Percentiles rank a stretch among this genome's conserved stretches.
phyloP scores from a whole-genome alignment of 768 basidiomycete species.

The Lentinula detonsa region DNA sequence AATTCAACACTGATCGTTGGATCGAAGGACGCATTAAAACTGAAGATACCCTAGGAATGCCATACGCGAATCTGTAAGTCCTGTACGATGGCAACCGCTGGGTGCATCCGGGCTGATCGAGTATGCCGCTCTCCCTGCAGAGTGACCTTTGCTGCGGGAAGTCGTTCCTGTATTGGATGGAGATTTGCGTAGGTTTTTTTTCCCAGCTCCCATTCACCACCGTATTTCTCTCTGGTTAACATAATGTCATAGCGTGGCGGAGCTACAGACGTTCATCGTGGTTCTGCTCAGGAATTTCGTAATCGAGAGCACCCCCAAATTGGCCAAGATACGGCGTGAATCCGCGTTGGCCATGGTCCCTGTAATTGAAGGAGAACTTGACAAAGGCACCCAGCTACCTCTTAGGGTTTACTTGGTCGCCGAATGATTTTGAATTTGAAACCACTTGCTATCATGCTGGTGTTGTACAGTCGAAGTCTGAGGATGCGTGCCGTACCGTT shows the following conservation, averaged over 20 bases:
- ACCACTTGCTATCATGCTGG: no score
- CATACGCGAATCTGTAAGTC: slow-evolving; percentile 26
- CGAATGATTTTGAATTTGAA: neutral
- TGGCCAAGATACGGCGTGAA: slow-evolving; percentile 30
- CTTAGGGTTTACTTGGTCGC: slow-evolving; percentile 19
- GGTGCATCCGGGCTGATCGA: neutral
- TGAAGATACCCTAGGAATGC: slow-evolving; percentile 20
- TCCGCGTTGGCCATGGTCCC: slow-evolving; percentile 34
- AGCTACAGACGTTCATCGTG: slow-evolving; percentile 55
- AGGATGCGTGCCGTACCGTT: no score
- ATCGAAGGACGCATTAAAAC: slow-evolving; percentile 16
- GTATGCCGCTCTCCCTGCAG: slow-evolving; percentile 2
- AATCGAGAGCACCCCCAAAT: slow-evolving; percentile 34
- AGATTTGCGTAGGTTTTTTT: slow-evolving; percentile 17
- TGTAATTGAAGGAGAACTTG: slow-evolving; percentile 33
- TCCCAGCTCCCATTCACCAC: neutral
- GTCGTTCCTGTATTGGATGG: slow-evolving; percentile 22
- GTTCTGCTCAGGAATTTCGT: slow-evolving; percentile 50
- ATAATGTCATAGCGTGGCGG: slow-evolving; percentile 25
- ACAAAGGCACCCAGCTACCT: slow-evolving; percentile 36
- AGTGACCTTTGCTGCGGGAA: slow-evolving; percentile 18
- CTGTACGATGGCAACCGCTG: neutral
- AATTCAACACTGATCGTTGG: slow-evolving; percentile 38
- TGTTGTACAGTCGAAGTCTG: no score
- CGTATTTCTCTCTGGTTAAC: neutral